Evolutionary conservation across 2,329 filamentous ascomycete species (phyloP), one percentile per base, ranked within the genome.

Genomic region (Dactylellina cionopaga): DNA sequence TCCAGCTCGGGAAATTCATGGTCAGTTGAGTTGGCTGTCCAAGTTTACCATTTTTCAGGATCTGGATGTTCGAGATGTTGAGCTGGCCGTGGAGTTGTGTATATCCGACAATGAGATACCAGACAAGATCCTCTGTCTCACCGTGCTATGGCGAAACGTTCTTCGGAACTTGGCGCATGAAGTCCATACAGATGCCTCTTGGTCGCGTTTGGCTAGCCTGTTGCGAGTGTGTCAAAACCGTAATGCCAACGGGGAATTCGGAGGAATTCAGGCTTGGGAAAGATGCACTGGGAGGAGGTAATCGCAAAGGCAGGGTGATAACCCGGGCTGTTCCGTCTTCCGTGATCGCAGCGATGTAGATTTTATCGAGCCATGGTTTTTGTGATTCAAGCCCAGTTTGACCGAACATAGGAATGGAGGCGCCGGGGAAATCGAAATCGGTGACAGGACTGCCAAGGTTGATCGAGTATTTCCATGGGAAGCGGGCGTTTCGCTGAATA

Each of bases 381-480:
- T 29, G 51, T 5, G 44, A 29, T n/a, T 17, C 35, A 7, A 25
- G 31, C 15, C 35, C 31, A 5, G 11, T 10, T 5, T 41, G 11
- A 10, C 37, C 46, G 5, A 51, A 24, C 2, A 44, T n/a, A 13
- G 35, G 29, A 7, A 31, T 19, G 24, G 11, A 51, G n/a, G 47
- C 19, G 7, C 27, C 35, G 17, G 56, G 65, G 19, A 70, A 29
- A 24, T 55, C 55, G 17, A 70, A 56, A 22, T 62, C 65, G 3
- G 29, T 31, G 15, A 62, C 65, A 5, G 55, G 47, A 29, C 39
- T 62, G 22, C 41, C 47, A n/a, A 70, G 47, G 7, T 70, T 41
- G 11, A 70, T 37, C 15, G 43, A 49, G 22, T 62, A 70, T 17
- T 55, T 62, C 55, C 65, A 70, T 5, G 65, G 65, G n/a, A 70